Conservation (phyloP, 495 filamentous ascomycete genomes). For the Tirmania nivea region DNA sequence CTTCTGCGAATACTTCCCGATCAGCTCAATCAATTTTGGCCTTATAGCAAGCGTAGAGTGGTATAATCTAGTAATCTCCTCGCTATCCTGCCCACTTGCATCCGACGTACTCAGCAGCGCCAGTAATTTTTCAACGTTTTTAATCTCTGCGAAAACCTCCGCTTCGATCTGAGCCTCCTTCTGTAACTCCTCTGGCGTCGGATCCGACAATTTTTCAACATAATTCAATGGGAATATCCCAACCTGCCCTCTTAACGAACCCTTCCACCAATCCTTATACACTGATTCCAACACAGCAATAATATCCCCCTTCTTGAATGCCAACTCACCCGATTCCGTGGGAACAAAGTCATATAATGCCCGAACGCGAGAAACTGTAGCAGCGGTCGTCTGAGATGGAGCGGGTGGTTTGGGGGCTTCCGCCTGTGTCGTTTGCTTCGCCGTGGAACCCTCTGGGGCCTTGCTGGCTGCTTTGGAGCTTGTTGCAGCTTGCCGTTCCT, state of each 20-base stretch:
- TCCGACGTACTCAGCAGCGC: constrained; percentile 88
- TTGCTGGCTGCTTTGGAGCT: constrained; percentile 19
- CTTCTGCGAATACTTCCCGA: constrained; percentile 98
- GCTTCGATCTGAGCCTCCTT: constrained; percentile 92
- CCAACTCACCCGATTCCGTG: constrained; percentile 79
- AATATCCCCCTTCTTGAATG: constrained; percentile 90
- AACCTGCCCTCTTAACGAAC: constrained; percentile 76
- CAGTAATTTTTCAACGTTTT: constrained; percentile 93
- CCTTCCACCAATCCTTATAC: constrained; percentile 99
- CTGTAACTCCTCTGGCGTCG: constrained; percentile 83
- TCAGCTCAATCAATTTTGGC: constrained; percentile 91
- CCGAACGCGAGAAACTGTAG: constrained; percentile 83
- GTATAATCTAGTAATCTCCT: constrained; percentile 83
- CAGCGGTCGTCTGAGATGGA: constrained; percentile 58
- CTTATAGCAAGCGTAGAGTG: constrained; percentile 84
- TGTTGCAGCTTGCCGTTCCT: constrained; percentile 36
- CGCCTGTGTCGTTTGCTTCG: constrained; percentile 15
- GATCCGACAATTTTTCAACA: constrained; percentile 89
- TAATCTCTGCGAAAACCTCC: constrained; percentile 94
- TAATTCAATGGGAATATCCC: constrained; percentile 98
- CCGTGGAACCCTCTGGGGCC: constrained; percentile 2
- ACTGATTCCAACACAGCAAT: constrained; percentile 95
- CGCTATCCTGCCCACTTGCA: constrained; percentile 66
- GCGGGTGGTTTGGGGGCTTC: constrained; percentile 22
- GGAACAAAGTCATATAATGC: constrained; percentile 89